Percentiles rank a stretch among this genome's conserved stretches.
Evolutionary conservation across 2,329 filamentous ascomycete species (phyloP).

Genomic region (Zasmidium angulare): DNA sequence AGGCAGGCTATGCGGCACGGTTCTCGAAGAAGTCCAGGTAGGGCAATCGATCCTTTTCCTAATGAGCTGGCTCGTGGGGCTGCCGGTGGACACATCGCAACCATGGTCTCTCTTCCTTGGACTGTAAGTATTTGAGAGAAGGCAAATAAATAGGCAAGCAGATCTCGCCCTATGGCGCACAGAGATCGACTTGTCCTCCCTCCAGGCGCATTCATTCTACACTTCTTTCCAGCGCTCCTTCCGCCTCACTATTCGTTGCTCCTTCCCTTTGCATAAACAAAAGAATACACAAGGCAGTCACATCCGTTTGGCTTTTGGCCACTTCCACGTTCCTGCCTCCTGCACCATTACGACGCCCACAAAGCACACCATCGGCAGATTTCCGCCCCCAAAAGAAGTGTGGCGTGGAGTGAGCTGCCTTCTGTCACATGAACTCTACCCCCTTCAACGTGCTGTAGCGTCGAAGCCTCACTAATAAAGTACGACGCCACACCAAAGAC

Average conservation of each 20-base stretch:
- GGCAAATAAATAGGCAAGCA: not conserved
- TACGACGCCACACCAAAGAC: not conserved
- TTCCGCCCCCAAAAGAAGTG: too few relatives aligned
- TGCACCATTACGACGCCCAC: too few relatives aligned
- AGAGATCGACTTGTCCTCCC: not conserved
- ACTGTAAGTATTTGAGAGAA: too few relatives aligned
- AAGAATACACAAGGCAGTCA: not conserved
- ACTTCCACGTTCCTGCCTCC: not conserved
- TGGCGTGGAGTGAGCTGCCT: too few relatives aligned
- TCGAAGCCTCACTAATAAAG: not conserved
- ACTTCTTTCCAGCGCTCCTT: not conserved
- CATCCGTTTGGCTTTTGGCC: not conserved
- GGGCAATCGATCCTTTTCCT: not conserved
- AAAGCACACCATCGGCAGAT: too few relatives aligned
- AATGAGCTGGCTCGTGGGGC: not conserved
- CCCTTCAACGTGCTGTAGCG: too few relatives aligned
- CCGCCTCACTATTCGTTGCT: not conserved
- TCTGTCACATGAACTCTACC: too few relatives aligned
- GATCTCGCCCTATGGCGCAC: not conserved
- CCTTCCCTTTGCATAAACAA: too few relatives aligned
- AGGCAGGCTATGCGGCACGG: not conserved
- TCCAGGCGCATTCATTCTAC: not conserved
- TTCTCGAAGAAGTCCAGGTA: not conserved
- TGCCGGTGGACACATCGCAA: too few relatives aligned
- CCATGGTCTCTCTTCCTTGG: too few relatives aligned